Percentiles rank a stretch among this genome's conserved stretches.
phyloP scores from a whole-genome alignment of 495 filamentous ascomycete genomes.

The Talaromyces adpressus region DNA sequence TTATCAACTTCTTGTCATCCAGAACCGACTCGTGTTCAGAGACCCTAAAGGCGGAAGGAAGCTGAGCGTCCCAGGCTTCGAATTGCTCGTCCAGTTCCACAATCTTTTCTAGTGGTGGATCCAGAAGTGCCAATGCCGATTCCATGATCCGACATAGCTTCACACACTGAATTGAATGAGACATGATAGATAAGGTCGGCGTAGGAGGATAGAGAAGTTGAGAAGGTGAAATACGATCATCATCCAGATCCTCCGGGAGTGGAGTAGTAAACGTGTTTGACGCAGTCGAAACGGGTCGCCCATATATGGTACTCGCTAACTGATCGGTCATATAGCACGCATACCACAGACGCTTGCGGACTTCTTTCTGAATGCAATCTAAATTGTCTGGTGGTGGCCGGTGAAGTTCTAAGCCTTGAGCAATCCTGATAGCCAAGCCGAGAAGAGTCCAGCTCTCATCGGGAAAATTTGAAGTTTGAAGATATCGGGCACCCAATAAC shows the following conservation, averaged over 20 bases:
- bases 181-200: not conserved
- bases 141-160: constrained; percentile 6
- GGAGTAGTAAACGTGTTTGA: constrained; percentile 7
- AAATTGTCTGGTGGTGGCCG: constrained; percentile 28
- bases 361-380: constrained; percentile 24
- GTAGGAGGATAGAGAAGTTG: constrained; percentile 4
- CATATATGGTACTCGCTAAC: constrained; percentile 6
- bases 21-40: not conserved
- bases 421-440: constrained; percentile 60
- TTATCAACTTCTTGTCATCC: constrained; percentile 1
- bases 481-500: constrained; percentile 7
- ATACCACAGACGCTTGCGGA: constrained; percentile 30
- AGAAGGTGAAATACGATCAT: constrained; percentile 1
- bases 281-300: constrained; percentile 3
- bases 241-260: constrained; percentile 8
- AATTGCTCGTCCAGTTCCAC: constrained; percentile 6
- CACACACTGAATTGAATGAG: constrained; percentile 2
- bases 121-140: not conserved
- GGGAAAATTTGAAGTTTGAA: constrained; percentile 10
- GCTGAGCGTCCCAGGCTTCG: constrained; percentile 5
- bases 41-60: not conserved
- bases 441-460: constrained; percentile 51
- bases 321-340: constrained; percentile 9
- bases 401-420: constrained; percentile 61
- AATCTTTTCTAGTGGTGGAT: constrained; percentile 5